phyloP scores from a whole-genome alignment of 2,329 filamentous ascomycete genomes.

The Ceratocystiopsis brevicomis region DNA sequence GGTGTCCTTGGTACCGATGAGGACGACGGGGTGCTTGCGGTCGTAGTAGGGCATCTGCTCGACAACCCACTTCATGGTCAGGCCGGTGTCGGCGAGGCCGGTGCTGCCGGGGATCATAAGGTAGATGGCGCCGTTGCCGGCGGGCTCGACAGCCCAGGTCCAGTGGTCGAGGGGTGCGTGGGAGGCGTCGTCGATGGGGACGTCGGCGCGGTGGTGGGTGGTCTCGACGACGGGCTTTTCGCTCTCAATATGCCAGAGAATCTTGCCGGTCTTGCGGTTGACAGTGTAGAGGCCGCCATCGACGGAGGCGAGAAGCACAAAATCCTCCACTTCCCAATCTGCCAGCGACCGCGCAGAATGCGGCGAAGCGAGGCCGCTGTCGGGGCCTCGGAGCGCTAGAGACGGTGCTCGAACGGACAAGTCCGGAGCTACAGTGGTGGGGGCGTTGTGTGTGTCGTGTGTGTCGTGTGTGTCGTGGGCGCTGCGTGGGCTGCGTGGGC shows the following conservation, averaged over 20 bases:
- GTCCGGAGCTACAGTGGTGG: constrained; percentile 89
- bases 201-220: constrained; percentile 55
- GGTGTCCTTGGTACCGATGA: constrained; percentile 81
- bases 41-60: constrained; percentile 61
- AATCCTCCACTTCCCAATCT: constrained; percentile 99
- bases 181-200: constrained; percentile 38
- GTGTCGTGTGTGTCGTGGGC: constrained; percentile 17
- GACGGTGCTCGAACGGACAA: constrained; percentile 81
- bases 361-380: constrained; percentile 60
- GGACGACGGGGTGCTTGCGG: constrained; percentile 60
- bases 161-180: constrained; percentile 60
- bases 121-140: constrained; percentile 68
- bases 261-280: constrained; percentile 68
- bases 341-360: constrained; percentile 89
- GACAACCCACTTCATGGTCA: constrained; percentile 74
- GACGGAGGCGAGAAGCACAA: constrained; percentile 98
- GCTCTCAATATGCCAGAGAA: constrained; percentile 70
- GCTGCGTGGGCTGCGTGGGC: too few species aligned
- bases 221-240: constrained; percentile 84
- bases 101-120: constrained; percentile 55
- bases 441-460: neutral
- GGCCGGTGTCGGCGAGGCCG: constrained; percentile 43
- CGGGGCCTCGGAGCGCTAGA: constrained; percentile 48
- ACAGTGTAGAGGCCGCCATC: constrained; percentile 88
- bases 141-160: constrained; percentile 90